Conservation (phyloP, 805 yeast genomes). For the Ogataea haglerorum region DNA sequence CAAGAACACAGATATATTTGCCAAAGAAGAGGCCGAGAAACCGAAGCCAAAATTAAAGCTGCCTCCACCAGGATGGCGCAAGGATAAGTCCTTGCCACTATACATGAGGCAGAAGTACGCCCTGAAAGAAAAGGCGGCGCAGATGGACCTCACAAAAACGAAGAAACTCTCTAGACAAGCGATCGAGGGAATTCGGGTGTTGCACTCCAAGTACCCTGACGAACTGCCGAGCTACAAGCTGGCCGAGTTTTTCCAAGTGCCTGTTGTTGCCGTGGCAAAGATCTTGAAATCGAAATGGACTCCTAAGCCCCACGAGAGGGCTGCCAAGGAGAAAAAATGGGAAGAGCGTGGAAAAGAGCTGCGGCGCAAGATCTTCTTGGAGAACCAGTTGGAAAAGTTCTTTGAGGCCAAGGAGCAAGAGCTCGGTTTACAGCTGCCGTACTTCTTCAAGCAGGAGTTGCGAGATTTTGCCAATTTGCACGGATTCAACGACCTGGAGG, state of each 20-base stretch:
- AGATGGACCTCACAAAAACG: constrained; percentile 61
- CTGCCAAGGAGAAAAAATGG: constrained; percentile 49
- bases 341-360: constrained; percentile 41
- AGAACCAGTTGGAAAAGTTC: constrained; percentile 26
- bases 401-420: constrained; percentile 29
- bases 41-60: constrained; percentile 17
- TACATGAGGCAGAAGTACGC: constrained; percentile 75
- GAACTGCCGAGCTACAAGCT: constrained; percentile 52
- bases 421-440: constrained; percentile 30
- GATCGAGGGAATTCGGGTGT: constrained; percentile 58
- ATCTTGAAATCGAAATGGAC: constrained; percentile 75
- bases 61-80: constrained; percentile 50
- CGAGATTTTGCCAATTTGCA: constrained; percentile 21
- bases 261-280: constrained; percentile 80
- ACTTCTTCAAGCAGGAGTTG: constrained; percentile 27
- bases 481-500: constrained; percentile 23
- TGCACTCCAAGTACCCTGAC: constrained; percentile 59
- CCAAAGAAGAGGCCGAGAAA: constrained; percentile 13
- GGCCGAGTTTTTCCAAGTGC: constrained; percentile 61
- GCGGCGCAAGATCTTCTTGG: constrained; percentile 22
- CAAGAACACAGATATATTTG: constrained; percentile 19
- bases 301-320: constrained; percentile 57
- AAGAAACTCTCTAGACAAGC: constrained; percentile 64
- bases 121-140: constrained; percentile 55
- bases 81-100: constrained; percentile 42